Evolutionary conservation across 106 monocot genomes (phyloP).

Genomic region (Acanthochlamys bracteata): DNA sequence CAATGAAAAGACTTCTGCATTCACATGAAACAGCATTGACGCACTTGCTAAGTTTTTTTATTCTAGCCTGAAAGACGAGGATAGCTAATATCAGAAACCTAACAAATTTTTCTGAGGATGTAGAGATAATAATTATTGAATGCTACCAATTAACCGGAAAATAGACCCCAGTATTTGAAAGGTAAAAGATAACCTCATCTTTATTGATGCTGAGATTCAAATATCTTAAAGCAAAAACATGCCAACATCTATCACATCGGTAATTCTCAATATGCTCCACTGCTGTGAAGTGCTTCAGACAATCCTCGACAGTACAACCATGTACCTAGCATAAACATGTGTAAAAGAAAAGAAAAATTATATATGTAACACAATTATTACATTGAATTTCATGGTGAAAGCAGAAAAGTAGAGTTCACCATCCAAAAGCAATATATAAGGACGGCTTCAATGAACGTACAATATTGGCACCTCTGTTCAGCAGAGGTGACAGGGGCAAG

Average conservation of each 20-base stretch:
- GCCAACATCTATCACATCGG: slow-evolving; percentile 69
- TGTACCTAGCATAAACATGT: slow-evolving; percentile 34
- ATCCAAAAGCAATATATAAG: slow-evolving; percentile 12
- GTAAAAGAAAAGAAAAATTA: slow-evolving; percentile 5
- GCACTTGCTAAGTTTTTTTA: slow-evolving; percentile 40
- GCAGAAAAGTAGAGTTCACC: slow-evolving; percentile 6
- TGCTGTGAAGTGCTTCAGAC: slow-evolving; percentile 53
- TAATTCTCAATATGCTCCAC: slow-evolving; percentile 63
- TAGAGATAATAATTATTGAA: neutral
- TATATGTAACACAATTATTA: neutral
- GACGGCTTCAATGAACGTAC: slow-evolving; percentile 29
- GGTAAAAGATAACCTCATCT: slow-evolving; percentile 45
- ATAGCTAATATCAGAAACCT: slow-evolving; percentile 2
- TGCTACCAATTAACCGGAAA: neutral
- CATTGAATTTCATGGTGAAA: neutral
- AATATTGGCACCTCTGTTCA: slow-evolving; percentile 27
- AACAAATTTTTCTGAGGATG: neutral
- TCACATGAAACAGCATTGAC: slow-evolving; percentile 60
- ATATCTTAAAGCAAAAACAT: slow-evolving; percentile 51
- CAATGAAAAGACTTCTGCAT: slow-evolving; percentile 46
- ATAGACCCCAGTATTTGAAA: neutral
- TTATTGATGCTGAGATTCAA: slow-evolving; percentile 33
- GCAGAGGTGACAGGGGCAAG: slow-evolving; percentile 66
- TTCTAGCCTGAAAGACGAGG: slow-evolving; percentile 37
- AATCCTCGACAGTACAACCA: slow-evolving; percentile 59